Percentiles rank a stretch among this genome's conserved stretches.
Evolutionary conservation across 352 stramenopile species (phyloP).

Genomic region (Pythium biforme): DNA sequence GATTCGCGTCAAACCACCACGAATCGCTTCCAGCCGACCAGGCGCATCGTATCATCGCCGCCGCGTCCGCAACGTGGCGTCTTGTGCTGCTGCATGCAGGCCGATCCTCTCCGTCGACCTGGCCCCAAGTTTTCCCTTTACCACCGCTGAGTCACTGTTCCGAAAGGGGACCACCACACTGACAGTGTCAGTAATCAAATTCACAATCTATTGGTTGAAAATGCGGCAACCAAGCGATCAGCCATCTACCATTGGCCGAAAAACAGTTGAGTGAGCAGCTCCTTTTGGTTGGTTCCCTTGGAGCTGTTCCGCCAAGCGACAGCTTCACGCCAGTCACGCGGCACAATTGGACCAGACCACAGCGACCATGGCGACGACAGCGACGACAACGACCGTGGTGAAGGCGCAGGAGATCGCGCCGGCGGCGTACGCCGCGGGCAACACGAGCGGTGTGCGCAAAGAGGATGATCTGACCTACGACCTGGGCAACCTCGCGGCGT

Average conservation of each 20-base stretch:
- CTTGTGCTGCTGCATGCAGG: too few relatives aligned
- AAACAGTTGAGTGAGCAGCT: neutral
- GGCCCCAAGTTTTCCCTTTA: too few relatives aligned
- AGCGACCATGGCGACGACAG: constrained; percentile 5
- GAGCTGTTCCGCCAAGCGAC: constrained; percentile 1
- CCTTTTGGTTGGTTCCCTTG: constrained; percentile 13
- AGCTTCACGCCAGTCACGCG: neutral
- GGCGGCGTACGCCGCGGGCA: constrained; percentile 59
- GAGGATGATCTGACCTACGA: constrained; percentile 88
- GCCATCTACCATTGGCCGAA: neutral
- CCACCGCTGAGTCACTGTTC: too few relatives aligned
- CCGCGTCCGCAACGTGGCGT: too few relatives aligned
- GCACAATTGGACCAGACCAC: constrained; percentile 10
- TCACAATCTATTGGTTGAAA: neutral
- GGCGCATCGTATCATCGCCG: too few relatives aligned
- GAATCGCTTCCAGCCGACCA: too few relatives aligned
- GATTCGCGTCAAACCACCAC: too few relatives aligned
- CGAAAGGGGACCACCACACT: too few relatives aligned
- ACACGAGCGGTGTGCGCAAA: constrained; percentile 69
- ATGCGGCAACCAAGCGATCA: neutral
- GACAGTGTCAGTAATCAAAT: too few relatives aligned
- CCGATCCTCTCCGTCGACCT: too few relatives aligned
- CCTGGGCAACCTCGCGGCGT: constrained; percentile 86
- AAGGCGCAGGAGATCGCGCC: constrained; percentile 85
- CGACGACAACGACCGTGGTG: constrained; percentile 43